phyloP scores from a whole-genome alignment of 352 stramenopile genomes.

The Phytopythium kandeliae region DNA sequence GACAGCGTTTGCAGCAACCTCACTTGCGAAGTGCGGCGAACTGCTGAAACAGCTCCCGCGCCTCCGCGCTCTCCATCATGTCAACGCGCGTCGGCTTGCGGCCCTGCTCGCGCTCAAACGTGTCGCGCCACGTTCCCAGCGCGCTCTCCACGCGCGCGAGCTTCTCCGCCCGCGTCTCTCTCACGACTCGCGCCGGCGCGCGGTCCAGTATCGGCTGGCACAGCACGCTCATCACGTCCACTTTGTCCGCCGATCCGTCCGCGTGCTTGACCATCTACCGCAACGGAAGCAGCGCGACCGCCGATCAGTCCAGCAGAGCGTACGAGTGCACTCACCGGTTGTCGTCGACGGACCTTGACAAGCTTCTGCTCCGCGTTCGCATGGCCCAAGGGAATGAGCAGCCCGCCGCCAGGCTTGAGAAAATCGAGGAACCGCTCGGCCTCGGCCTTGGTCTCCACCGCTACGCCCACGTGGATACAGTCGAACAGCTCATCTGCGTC shows the following conservation, averaged over 20 bases:
- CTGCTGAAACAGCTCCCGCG: constrained; percentile 62
- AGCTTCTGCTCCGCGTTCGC: constrained; percentile 69
- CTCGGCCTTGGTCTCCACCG: constrained; percentile 68
- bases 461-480: constrained; percentile 78
- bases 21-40: constrained; percentile 72
- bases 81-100: constrained; percentile 59
- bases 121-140: constrained; percentile 58
- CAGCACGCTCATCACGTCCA: constrained; percentile 80
- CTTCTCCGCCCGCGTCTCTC: constrained; percentile 56
- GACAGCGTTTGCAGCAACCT: background rate
- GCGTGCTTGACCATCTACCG: constrained; percentile 55
- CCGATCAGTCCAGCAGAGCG: no score
- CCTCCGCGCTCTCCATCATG: constrained; percentile 46
- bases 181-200: constrained; percentile 34
- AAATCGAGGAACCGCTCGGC: constrained; percentile 62
- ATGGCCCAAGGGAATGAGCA: constrained; percentile 63
- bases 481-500: constrained; percentile 32
- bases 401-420: constrained; percentile 59
- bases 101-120: constrained; percentile 46
- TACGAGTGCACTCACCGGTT: no score
- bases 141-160: constrained; percentile 46
- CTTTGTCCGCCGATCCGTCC: constrained; percentile 51
- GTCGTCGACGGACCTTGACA: constrained; percentile 50
- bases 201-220: constrained; percentile 76
- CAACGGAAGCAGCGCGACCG: background rate